A percentile compares a stretch with the other conserved stretches of the same genome.
Evolutionary conservation across 805 yeast genomes (phyloP).

Genomic region (Kodamaea neixiangensis): DNA sequence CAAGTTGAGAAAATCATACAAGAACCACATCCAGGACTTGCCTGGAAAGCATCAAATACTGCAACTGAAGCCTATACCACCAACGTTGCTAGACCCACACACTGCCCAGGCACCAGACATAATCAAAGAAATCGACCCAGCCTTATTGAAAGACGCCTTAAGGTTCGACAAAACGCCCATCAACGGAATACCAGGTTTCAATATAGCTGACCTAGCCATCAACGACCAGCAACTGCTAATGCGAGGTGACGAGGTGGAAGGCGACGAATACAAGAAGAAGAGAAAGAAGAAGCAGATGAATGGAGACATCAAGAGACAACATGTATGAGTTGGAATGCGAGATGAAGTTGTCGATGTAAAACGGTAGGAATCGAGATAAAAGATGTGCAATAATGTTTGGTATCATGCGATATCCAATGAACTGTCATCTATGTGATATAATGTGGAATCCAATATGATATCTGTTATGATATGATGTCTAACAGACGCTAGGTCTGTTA

Average conservation of each 20-base stretch:
- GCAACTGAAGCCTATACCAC: constrained; percentile 38
- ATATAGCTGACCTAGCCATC: constrained; percentile 64
- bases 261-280: constrained; percentile 38
- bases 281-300: constrained; percentile 43
- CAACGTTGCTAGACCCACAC: constrained; percentile 39
- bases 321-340: constrained; percentile 18
- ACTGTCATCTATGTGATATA: neutral
- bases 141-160: constrained; percentile 50
- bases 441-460: constrained; percentile 1
- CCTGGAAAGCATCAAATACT: constrained; percentile 78
- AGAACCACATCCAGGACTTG: constrained; percentile 84
- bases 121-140: constrained; percentile 51
- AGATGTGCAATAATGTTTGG: neutral
- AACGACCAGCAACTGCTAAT: constrained; percentile 46
- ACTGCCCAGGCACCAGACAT: constrained; percentile 43
- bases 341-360: neutral
- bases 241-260: constrained; percentile 44
- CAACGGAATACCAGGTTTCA: constrained; percentile 77
- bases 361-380: neutral
- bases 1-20: constrained; percentile 90
- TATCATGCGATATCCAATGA: neutral
- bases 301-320: constrained; percentile 42
- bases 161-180: constrained; percentile 65
- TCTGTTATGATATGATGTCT: neutral
- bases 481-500: neutral